Conservation (phyloP, 1,139 yeast species). For the Pneumocystis sp. region DNA sequence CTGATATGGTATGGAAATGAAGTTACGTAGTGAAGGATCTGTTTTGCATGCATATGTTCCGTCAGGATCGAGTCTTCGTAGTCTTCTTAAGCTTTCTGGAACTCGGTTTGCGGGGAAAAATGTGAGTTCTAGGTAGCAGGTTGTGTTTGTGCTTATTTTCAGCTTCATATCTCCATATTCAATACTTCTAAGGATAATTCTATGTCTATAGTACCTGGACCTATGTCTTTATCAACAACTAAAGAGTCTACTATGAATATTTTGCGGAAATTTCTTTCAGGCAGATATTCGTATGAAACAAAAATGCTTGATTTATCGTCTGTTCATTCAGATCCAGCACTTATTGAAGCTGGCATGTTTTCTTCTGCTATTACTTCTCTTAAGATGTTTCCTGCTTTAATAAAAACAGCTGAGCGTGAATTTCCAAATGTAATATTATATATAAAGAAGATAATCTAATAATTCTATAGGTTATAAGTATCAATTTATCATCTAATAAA, state of each 20-base stretch:
- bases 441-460: not conserved
- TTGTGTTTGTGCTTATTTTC: conserved; percentile 12
- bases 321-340: conserved; percentile 49
- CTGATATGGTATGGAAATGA: not conserved
- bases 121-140: conserved; percentile 22
- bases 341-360: conserved; percentile 52
- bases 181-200: conserved; percentile 8
- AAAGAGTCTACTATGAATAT: conserved; percentile 39
- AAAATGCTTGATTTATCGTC: conserved; percentile 59
- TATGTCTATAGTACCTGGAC: conserved; percentile 19
- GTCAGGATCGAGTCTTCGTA: not conserved
- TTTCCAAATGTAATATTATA: conserved; percentile 36
- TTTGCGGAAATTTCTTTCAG: conserved; percentile 44
- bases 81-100: conserved; percentile 28
- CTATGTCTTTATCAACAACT: not conserved
- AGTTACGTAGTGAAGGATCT: not conserved
- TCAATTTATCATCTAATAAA: conserved; percentile 60
- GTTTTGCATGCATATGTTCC: not conserved
- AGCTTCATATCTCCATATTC: not conserved
- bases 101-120: conserved; percentile 66
- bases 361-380: conserved; percentile 46
- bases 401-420: conserved; percentile 55
- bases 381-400: conserved; percentile 67
- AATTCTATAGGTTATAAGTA: conserved; percentile 23
- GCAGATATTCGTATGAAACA: conserved; percentile 50